Percentiles rank a stretch among this genome's conserved stretches.
Conservation (phyloP, 1,284 basidiomycete genomes). For the Sporisorium exsertum region DNA sequence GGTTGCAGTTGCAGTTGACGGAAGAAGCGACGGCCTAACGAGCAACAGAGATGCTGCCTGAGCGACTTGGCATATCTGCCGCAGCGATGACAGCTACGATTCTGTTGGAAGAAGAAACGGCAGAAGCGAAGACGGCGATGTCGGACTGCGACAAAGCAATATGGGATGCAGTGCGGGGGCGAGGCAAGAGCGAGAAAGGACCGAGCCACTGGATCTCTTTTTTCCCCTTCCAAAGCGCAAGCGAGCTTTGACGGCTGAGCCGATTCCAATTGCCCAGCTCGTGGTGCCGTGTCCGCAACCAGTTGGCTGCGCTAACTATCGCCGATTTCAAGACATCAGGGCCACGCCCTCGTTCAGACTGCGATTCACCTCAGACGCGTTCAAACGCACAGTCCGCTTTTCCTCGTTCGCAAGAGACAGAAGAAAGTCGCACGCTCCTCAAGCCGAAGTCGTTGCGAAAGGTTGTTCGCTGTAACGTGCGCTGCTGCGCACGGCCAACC, state of each 20-base stretch:
- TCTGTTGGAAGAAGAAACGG: not conserved
- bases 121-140: not conserved
- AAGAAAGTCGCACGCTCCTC: not conserved
- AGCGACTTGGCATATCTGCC: not conserved
- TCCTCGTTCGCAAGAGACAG: not conserved
- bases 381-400: not conserved
- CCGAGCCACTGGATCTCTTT: slow-evolving; percentile 16
- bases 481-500: not conserved
- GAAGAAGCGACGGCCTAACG: not conserved
- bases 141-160: no score
- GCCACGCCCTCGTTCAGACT: no score
- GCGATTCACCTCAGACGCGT: not conserved
- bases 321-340: not conserved
- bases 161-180: slow-evolving; percentile 38
- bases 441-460: not conserved
- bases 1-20: not conserved
- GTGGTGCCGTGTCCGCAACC: no score
- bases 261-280: no score
- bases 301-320: not conserved
- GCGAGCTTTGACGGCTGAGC: no score
- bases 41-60: not conserved
- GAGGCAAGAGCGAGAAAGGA: slow-evolving; percentile 34
- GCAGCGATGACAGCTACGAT: not conserved
- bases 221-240: not conserved
- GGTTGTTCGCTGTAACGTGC: not conserved